Base-by-base conservation (phyloP, 2,329 filamentous ascomycete species). In the Cladosporium sp. region DNA sequence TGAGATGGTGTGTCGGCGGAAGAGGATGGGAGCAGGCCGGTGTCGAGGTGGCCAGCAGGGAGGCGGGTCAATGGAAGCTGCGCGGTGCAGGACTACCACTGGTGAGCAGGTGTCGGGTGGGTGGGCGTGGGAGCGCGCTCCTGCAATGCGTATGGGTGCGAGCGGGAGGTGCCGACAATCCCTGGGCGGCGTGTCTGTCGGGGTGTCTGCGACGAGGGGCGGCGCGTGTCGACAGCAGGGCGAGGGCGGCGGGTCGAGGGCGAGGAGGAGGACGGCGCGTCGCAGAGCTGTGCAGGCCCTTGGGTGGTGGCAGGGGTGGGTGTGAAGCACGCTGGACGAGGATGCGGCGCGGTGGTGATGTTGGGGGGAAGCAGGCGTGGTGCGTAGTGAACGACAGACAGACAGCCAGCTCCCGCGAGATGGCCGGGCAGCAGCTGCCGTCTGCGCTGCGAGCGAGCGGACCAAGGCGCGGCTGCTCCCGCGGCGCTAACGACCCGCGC, bases 331-430 rank as follows among this genome's bases (percentile, higher is more conserved):
- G 37, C 25, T 42, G 50, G 37, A 34, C 35, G 39, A 28, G 52
- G 40, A 47, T 36, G 28, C 17, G 20, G 25, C 40, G 52, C 52
- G 52, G 52, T 54, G 51, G 51, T 55, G 52, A 28, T 55, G 52
- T 45, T 55, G 32, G 51, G 40, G 25, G 37, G 17, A 25, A 45
- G 42, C 42, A 28, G 42, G 15, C 22, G 42, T 45, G 25, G 42
- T 45, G n/a, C n/a, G n/a, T 22, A 45, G 42, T 45, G 42, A 28
- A 45, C 42, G 42, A 45, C 28, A 45, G n/a, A n/a, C n/a, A n/a
- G n/a, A n/a, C n/a, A n/a, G n/a, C n/a, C n/a, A n/a, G 42, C 42
- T 45, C 42, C 42, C 17, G 42, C 42, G 42, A 45, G 42, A 45
- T 24, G 42, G 42, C 42, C 42, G 42, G 42, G 42, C 42, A 45